These are phyloP conservation scores for Nicotiana obtusifolia DNA, from an alignment of 257 asterid genomes.

Conservation along the genomic window DNA sequence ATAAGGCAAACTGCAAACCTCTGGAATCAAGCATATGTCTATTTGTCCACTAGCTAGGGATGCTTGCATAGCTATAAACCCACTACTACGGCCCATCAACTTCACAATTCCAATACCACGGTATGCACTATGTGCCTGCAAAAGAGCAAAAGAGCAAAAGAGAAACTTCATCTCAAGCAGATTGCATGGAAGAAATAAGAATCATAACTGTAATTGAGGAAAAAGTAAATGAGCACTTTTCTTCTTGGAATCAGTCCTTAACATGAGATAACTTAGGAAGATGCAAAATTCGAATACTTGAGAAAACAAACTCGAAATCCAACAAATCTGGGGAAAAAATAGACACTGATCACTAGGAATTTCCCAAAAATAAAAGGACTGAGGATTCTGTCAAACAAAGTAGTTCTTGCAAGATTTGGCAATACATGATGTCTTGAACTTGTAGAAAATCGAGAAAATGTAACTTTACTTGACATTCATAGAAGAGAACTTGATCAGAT, in stretches of 20 bases:
- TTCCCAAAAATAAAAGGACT: neutral
- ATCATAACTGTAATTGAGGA: neutral
- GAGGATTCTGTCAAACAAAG: neutral
- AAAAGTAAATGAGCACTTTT: neutral
- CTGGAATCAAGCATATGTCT: constrained; percentile 91
- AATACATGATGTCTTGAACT: neutral
- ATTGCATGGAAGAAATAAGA: constrained; percentile 4
- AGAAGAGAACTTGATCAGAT: neutral
- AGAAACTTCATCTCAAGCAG: constrained; percentile 6
- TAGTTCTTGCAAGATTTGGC: neutral
- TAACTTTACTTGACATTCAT: neutral
- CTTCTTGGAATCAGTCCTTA: neutral
- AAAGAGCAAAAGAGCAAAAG: constrained; percentile 19
- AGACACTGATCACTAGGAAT: neutral
- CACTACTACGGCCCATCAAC: constrained; percentile 97
- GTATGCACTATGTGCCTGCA: constrained; percentile 96
- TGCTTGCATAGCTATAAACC: constrained; percentile 97
- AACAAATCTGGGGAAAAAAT: neutral
- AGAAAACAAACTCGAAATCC: neutral
- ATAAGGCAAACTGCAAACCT: constrained; percentile 57
- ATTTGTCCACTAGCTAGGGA: constrained; percentile 98
- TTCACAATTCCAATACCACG: constrained; percentile 92
- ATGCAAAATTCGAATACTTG: neutral
- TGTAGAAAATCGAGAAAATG: neutral
- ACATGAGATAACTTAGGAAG: neutral